Conservation (phyloP, 2,329 filamentous ascomycete species). For the Colletotrichum truncatum region DNA sequence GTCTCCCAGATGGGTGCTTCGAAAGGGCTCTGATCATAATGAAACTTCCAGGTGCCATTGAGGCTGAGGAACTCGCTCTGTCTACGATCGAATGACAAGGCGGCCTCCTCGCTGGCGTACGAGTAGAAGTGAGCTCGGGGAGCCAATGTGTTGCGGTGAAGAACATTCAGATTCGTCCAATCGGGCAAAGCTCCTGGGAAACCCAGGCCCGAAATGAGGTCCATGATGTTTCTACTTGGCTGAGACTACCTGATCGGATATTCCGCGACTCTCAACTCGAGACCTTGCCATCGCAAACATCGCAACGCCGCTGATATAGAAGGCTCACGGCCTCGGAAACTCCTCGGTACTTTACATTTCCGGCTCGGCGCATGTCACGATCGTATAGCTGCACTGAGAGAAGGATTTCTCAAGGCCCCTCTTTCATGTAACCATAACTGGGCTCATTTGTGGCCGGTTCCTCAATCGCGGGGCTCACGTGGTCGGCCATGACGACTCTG, state of each 20-base stretch:
- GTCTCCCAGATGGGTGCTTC: conserved; percentile 35
- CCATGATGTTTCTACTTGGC: not conserved
- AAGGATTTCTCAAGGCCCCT: not conserved
- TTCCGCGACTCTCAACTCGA: not conserved
- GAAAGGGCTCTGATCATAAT: conserved; percentile 46
- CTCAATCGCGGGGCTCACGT: not conserved
- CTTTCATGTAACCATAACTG: not conserved
- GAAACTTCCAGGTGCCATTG: conserved; percentile 50
- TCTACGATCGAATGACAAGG: conserved; percentile 50
- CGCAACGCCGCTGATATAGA: not conserved
- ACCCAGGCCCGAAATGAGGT: conserved; percentile 6
- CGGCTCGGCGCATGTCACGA: conserved; percentile 21
- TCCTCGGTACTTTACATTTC: not conserved
- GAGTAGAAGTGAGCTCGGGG: conserved; percentile 64
- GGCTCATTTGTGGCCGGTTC: no score
- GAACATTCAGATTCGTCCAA: conserved; percentile 66
- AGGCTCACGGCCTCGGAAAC: not conserved
- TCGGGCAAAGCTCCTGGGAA: conserved; percentile 49
- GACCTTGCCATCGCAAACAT: not conserved
- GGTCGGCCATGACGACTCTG: conserved; percentile 5
- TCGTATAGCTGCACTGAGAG: not conserved
- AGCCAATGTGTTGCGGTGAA: conserved; percentile 65
- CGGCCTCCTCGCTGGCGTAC: conserved; percentile 56
- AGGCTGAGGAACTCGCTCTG: conserved; percentile 48
- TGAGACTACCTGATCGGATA: not conserved